phyloP scores from a whole-genome alignment of 164 flowering plant genomes.

The Stephania cephalantha region DNA sequence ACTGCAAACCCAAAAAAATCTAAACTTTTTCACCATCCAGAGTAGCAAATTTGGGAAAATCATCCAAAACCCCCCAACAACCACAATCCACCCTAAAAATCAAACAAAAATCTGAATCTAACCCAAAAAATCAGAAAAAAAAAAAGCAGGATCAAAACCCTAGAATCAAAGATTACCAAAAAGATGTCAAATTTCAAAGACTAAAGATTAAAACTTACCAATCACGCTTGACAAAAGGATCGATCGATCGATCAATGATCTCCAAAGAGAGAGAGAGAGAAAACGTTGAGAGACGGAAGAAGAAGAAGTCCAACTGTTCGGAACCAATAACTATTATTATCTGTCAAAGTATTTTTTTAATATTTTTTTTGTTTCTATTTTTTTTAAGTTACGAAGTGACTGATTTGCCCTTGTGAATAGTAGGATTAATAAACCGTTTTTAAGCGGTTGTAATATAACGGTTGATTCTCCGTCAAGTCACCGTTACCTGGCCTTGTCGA shows the following conservation, averaged over 20 bases:
- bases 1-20: background rate
- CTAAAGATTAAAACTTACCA: background rate
- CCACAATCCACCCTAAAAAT: background rate
- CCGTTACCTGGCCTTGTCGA: background rate
- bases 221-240: background rate
- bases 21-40: background rate
- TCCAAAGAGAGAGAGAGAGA: background rate
- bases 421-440: too few relatives aligned
- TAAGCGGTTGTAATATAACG: background rate
- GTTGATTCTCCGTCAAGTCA: background rate
- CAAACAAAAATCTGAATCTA: background rate
- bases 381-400: background rate
- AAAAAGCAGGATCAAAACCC: background rate
- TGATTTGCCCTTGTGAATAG: background rate
- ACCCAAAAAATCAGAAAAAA: background rate
- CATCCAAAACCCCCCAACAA: background rate
- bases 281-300: background rate
- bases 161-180: background rate
- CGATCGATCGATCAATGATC: background rate
- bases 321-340: slow-evolving; percentile 2
- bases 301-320: slow-evolving; percentile 18
- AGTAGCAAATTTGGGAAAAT: background rate
- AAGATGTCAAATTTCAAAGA: background rate
- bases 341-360: background rate
- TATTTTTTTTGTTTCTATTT: too few relatives aligned